Conservation (phyloP, 768 basidiomycete genomes). For the Trametes villosa region DNA sequence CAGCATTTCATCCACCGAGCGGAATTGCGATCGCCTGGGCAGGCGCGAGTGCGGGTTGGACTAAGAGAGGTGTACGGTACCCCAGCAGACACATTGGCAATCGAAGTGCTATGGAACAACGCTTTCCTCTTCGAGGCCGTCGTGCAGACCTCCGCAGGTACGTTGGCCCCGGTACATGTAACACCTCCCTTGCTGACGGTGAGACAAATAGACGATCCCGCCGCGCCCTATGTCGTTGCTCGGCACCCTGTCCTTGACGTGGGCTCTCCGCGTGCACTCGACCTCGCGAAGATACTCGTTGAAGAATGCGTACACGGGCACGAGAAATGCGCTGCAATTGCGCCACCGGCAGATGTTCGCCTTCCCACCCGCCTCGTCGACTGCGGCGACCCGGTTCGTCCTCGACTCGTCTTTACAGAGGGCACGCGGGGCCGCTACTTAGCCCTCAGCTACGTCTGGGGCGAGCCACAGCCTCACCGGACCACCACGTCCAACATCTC, state of each 20-base stretch:
- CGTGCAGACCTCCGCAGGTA: no score
- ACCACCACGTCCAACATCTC: constrained; percentile 5
- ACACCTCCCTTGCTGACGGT: no score
- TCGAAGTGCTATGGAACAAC: no score
- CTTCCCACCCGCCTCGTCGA: constrained; percentile 16
- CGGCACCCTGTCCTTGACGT: background rate
- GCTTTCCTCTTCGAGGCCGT: no score
- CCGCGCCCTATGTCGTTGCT: background rate
- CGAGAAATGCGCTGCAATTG: background rate
- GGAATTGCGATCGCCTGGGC: no score
- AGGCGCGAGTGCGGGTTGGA: no score
- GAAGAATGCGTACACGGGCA: constrained; percentile 7
- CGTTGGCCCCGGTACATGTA: no score
- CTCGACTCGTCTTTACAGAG: background rate
- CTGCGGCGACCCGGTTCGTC: constrained; percentile 10
- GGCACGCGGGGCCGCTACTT: constrained; percentile 5
- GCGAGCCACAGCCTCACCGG: background rate
- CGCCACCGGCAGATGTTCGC: background rate
- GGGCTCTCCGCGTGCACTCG: background rate
- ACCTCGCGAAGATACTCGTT: background rate
- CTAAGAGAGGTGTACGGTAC: no score
- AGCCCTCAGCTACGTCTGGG: constrained; percentile 19
- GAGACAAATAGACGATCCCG: constrained; percentile 10
- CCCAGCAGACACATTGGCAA: no score
- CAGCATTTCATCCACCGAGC: no score